A percentile compares a stretch with the other conserved stretches of the same genome.
Evolutionary conservation across 1,284 basidiomycete genomes (phyloP).

Genomic region (Neolentinus lepideus): DNA sequence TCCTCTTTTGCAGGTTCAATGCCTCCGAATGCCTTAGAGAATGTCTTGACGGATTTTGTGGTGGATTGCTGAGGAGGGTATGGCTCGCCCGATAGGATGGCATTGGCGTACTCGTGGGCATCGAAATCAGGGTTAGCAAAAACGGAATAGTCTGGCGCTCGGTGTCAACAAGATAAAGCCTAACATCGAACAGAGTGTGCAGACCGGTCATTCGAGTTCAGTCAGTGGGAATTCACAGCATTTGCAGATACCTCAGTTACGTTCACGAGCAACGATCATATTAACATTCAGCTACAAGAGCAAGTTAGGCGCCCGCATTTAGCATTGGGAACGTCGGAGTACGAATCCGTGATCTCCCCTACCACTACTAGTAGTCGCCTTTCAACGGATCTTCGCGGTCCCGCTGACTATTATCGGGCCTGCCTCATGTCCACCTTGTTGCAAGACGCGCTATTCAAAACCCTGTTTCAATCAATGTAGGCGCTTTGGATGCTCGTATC

Average conservation of each 20-base stretch:
- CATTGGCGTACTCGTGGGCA: slow-evolving; percentile 83
- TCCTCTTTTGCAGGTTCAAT: slow-evolving; percentile 74
- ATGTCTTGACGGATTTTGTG: slow-evolving; percentile 14
- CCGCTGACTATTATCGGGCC: not conserved
- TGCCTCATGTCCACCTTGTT: not conserved
- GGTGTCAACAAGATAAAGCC: slow-evolving; percentile 2
- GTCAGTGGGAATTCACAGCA: not conserved
- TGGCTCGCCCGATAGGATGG: slow-evolving; percentile 72
- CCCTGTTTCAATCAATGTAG: not conserved
- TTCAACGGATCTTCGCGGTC: not conserved
- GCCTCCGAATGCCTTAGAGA: slow-evolving; percentile 21
- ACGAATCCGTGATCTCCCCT: not conserved
- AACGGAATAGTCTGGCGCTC: slow-evolving; percentile 49
- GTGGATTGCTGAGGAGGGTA: slow-evolving; percentile 40
- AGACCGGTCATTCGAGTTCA: not conserved
- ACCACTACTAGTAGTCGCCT: not conserved
- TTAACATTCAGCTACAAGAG: not conserved
- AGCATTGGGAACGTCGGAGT: not conserved
- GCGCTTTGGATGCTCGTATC: not conserved
- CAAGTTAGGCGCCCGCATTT: not conserved
- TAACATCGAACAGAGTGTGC: not conserved
- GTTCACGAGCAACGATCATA: not conserved
- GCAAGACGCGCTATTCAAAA: not conserved
- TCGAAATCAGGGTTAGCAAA: slow-evolving; percentile 72
- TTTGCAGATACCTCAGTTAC: not conserved